A percentile compares a stretch with the other conserved stretches of the same genome.
Conservation (phyloP, 305 asterid genomes). For the Ilex paraguariensis region DNA sequence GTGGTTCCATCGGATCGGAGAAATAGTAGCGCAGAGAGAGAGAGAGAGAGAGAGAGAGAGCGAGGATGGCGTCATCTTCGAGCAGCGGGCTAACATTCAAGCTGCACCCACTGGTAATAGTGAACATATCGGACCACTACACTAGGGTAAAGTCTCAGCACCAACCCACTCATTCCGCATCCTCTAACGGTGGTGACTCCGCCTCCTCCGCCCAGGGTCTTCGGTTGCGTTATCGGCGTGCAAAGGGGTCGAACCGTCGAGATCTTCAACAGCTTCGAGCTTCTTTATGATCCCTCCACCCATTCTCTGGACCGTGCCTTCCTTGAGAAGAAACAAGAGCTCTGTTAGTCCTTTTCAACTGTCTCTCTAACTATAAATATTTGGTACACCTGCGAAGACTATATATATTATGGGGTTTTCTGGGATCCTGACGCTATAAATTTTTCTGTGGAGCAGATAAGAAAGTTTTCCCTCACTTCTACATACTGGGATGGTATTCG, state of each 20-base stretch:
- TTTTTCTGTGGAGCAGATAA: conserved; percentile 48
- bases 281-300: conserved; percentile 58
- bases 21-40: too few relatives aligned
- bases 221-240: conserved; percentile 94
- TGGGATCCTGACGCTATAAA: too few relatives aligned
- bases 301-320: conserved; percentile 76
- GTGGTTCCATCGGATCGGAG: too few relatives aligned
- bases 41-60: too few relatives aligned
- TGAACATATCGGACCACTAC: conserved; percentile 91
- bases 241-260: conserved; percentile 94
- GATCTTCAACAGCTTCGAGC: conserved; percentile 95
- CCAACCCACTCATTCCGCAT: conserved; percentile 23
- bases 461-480: conserved; percentile 91
- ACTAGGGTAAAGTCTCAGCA: conserved; percentile 88
- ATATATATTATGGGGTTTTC: too few relatives aligned
- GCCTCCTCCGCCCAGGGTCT: conserved; percentile 58
- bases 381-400: too few relatives aligned
- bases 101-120: conserved; percentile 92
- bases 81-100: conserved; percentile 95
- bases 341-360: conserved; percentile 37
- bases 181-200: conserved; percentile 29
- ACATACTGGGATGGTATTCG: conserved; percentile 94
- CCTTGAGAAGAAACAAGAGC: conserved; percentile 94
- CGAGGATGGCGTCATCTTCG: conserved; percentile 77
- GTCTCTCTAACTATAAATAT: too few relatives aligned